These are phyloP conservation scores for Chytridium lagenaria DNA, from an alignment of 371 early-diverging fungal species.

Conservation along the genomic window DNA sequence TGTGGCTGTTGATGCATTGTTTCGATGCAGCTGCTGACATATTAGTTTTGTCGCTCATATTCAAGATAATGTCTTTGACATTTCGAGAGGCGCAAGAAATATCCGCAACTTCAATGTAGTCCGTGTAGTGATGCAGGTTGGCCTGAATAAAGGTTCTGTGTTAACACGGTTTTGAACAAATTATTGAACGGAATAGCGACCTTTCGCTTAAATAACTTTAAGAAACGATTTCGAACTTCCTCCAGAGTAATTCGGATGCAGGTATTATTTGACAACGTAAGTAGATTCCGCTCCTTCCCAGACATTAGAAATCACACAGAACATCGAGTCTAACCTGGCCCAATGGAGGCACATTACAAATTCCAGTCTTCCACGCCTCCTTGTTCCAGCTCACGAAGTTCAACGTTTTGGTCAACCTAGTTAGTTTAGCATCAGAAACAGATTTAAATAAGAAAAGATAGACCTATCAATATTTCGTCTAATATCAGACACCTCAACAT, in stretches of 20 bases:
- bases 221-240: constrained; percentile 41
- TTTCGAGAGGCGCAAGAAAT: constrained; percentile 39
- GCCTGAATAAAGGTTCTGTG: constrained; percentile 45
- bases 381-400: constrained; percentile 57
- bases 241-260: constrained; percentile 43
- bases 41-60: constrained; percentile 20
- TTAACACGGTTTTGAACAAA: neutral
- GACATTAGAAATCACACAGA: neutral
- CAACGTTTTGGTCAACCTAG: constrained; percentile 30
- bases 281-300: constrained; percentile 44
- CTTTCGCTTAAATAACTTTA: constrained; percentile 54
- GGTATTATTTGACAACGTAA: constrained; percentile 57
- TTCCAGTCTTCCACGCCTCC: constrained; percentile 64
- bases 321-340: constrained; percentile 39
- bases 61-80: constrained; percentile 25
- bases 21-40: no score
- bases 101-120: constrained; percentile 48
- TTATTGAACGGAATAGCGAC: no score
- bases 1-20: no score
- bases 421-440: no score
- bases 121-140: constrained; percentile 59
- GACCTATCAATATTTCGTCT: constrained; percentile 60
- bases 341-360: constrained; percentile 56
- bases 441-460: neutral
- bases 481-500: constrained; percentile 56